phyloP scores from a whole-genome alignment of 768 basidiomycete species.

The Kwoniella heveanensis region DNA sequence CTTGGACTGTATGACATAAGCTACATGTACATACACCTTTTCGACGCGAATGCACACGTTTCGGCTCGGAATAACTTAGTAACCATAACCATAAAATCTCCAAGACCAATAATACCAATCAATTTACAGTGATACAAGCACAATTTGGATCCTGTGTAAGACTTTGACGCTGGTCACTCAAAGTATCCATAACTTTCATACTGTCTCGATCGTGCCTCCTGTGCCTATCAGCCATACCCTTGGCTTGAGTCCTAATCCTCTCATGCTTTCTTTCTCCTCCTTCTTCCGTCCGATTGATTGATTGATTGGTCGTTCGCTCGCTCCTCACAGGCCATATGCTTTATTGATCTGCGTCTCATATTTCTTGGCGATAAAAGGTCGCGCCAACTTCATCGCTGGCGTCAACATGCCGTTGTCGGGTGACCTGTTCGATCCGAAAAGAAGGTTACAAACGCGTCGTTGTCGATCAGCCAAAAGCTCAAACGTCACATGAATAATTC shows the following conservation, averaged over 20 bases:
- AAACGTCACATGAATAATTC: not conserved
- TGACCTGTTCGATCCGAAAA: constrained; percentile 25
- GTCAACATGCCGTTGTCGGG: constrained; percentile 54
- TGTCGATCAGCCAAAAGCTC: not conserved
- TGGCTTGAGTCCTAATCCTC: too few relatives aligned
- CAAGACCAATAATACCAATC: too few relatives aligned
- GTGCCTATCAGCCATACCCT: too few relatives aligned
- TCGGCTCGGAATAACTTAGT: constrained; percentile 3
- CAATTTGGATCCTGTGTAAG: too few relatives aligned
- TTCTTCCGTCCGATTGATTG: not conserved
- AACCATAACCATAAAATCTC: constrained; percentile 1
- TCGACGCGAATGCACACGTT: not conserved
- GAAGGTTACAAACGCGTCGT: not conserved
- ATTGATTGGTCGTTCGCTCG: not conserved
- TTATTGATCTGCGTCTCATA: constrained; percentile 42
- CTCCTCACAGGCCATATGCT: not conserved
- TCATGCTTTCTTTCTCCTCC: too few relatives aligned
- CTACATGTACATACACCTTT: not conserved
- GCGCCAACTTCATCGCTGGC: constrained; percentile 52
- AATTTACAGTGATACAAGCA: too few relatives aligned
- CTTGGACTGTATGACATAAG: not conserved
- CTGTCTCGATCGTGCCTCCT: not conserved
- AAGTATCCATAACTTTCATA: too few relatives aligned
- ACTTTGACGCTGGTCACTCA: too few relatives aligned
- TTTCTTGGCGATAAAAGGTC: constrained; percentile 35